Percentiles rank a stretch among this genome's conserved stretches.
These are phyloP conservation scores for Hypoxylon sp. DNA, from an alignment of 2,329 filamentous ascomycete species.

Conservation along the genomic window DNA sequence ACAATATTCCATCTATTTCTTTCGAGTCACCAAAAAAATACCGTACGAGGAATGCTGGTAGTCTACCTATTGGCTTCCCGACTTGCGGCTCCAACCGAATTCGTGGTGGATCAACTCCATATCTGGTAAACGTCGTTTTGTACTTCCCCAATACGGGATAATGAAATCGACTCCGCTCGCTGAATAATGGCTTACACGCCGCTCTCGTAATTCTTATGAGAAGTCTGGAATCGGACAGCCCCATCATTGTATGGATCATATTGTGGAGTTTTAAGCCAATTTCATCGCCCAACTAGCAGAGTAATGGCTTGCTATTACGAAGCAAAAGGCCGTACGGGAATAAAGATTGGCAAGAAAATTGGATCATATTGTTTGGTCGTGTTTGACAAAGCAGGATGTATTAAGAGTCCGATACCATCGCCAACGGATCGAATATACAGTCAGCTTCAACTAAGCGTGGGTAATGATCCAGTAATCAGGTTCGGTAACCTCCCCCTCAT, in stretches of 20 bases:
- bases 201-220: conserved; percentile 42
- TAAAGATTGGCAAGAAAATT: conserved; percentile 9
- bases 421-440: conserved; percentile 6
- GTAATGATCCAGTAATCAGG: conserved; percentile 31
- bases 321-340: not conserved
- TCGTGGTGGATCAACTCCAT: conserved; percentile 6
- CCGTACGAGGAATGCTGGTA: no score
- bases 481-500: not conserved
- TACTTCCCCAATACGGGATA: conserved; percentile 24
- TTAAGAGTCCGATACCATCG: not conserved
- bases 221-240: conserved; percentile 11
- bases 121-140: conserved; percentile 16
- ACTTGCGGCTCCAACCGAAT: conserved; percentile 29
- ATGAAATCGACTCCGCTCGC: conserved; percentile 24
- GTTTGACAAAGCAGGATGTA: conserved; percentile 25
- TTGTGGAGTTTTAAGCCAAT: conserved; percentile 5
- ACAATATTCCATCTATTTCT: not conserved
- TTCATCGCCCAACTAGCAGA: conserved; percentile 3
- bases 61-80: conserved; percentile 12
- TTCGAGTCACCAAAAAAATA: not conserved
- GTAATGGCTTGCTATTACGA: conserved; percentile 4
- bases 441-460: conserved; percentile 33
- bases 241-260: conserved; percentile 19
- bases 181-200: conserved; percentile 41
- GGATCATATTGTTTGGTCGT: conserved; percentile 24